A percentile compares a stretch with the other conserved stretches of the same genome.
Evolutionary conservation across 306 rosid species (phyloP).

Genomic region (Cajanus cajan): DNA sequence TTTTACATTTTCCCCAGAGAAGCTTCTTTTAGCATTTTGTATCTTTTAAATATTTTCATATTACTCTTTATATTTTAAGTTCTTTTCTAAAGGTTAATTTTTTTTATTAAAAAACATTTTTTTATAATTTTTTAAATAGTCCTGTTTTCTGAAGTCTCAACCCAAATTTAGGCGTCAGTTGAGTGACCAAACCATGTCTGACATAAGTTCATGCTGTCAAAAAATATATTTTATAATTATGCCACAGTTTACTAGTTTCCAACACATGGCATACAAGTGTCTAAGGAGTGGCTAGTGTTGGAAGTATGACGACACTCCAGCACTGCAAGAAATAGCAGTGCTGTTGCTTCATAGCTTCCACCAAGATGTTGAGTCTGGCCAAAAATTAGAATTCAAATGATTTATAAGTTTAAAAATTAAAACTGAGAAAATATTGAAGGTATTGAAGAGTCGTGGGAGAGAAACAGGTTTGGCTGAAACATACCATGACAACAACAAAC

Average conservation of each 20-base stretch:
- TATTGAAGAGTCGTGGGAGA: not conserved
- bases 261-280: not conserved
- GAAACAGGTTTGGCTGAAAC: constrained; percentile 9
- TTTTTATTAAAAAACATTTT: not conserved
- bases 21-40: not conserved
- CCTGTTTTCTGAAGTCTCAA: not conserved
- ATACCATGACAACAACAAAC: constrained; percentile 96
- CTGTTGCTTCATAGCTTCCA: not conserved
- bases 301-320: not conserved
- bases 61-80: not conserved
- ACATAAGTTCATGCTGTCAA: not conserved
- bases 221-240: not conserved
- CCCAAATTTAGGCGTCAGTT: not conserved
- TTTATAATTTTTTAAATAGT: not conserved
- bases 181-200: not conserved
- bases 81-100: not conserved
- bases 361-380: not conserved
- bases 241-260: not conserved
- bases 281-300: not conserved
- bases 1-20: not conserved
- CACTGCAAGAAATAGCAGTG: not conserved
- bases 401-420: not conserved
- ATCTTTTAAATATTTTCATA: not conserved
- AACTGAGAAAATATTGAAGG: constrained; percentile 14
- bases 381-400: not conserved